These are phyloP conservation scores for Akanthomyces dipterigenus DNA, from an alignment of 2,329 filamentous ascomycete genomes.

Conservation along the genomic window DNA sequence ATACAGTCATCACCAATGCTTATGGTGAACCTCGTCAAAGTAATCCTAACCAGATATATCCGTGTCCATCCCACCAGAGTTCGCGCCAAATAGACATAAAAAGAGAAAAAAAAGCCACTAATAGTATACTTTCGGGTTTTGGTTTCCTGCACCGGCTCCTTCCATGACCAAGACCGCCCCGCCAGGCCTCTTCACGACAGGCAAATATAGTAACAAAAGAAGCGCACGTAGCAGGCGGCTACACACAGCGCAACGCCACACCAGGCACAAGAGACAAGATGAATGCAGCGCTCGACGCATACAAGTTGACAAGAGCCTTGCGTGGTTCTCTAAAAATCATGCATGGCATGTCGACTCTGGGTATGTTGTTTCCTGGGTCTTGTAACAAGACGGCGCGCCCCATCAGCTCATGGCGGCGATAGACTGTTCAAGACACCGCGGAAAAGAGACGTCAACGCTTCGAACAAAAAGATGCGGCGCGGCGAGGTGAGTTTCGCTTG, in stretches of 20 bases:
- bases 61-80: slow-evolving; percentile 1
- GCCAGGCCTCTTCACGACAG: not conserved
- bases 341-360: not conserved
- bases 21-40: not conserved
- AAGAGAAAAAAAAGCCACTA: not conserved
- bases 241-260: not conserved
- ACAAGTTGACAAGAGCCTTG: not conserved
- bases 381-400: not conserved
- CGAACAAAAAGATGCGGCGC: not conserved
- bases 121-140: not conserved
- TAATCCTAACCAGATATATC: slow-evolving; percentile 9
- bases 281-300: not conserved
- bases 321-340: not conserved
- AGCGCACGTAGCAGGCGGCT: not conserved
- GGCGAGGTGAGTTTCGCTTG: not conserved
- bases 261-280: not conserved
- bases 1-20: slow-evolving; percentile 18
- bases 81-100: slow-evolving; percentile 3
- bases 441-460: slow-evolving; percentile 1
- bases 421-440: slow-evolving; percentile 5
- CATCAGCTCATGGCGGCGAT: not conserved
- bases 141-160: not conserved
- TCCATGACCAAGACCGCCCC: not conserved
- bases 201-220: not conserved
- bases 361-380: not conserved